Evolutionary conservation across 1,284 basidiomycete genomes (phyloP), one percentile per base, ranked within the genome.

Genomic region (Phlebopus sp.): DNA sequence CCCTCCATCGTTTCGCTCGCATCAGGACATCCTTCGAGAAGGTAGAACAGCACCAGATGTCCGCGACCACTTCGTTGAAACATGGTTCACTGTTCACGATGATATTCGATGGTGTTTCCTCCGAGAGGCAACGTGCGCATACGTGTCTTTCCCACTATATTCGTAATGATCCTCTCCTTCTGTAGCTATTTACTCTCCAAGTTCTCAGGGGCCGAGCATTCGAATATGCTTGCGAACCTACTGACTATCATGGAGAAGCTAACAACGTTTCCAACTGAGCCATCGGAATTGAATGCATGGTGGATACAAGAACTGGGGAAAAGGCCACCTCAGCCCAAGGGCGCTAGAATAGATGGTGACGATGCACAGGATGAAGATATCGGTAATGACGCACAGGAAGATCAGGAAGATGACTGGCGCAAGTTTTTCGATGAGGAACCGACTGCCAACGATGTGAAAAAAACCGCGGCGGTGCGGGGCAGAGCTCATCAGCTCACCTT

Each of bases 21-120:
- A 55, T 55, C 53, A 49, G 37, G 37, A 47, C 6, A 47, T 56
- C 19, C 39, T 44, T 36, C 59, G 56, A 17, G 63, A 68, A 19
- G 67, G 71, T 2, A 61, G 68, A 36, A 66, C 84, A 21, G 75
- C 83, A 40, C 43, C 71, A 2, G 84, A 88, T 54, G 82, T 91
- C 8, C 69, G 79, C 18, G 74, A 83, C 44, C 66, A 76, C 21
- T 90, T 91, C 60, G 69, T 83, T 49, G 77, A 81, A 32, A 81
- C 76, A 9, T 92, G 84, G 82, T 76, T 92, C 52, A 83, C 82
- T 54, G 81, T 88, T 14, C 73, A 95, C 64, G 91, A 95, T 55
- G 97, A 98, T 64, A 75, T 98, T 21, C 83, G 95, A 49, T 97
- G 90, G 86, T 92, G 90, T 67, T 97, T 97, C 71, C 79, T 97